A percentile compares a stretch with the other conserved stretches of the same genome.
Evolutionary conservation across 345 rosid genomes (phyloP).

Genomic region (Murraya paniculata): DNA sequence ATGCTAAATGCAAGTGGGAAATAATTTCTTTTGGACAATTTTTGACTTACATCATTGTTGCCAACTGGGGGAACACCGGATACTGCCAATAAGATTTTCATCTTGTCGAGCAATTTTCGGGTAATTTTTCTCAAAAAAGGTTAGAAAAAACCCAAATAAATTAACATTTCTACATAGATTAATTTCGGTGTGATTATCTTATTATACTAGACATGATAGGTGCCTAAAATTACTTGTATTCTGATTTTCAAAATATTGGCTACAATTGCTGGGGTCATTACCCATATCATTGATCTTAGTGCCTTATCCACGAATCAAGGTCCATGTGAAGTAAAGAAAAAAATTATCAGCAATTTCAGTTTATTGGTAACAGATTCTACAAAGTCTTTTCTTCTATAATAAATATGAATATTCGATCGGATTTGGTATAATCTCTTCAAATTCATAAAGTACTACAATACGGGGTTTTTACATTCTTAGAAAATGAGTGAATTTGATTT

Average conservation of each 20-base stretch:
- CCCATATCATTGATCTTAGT: not conserved
- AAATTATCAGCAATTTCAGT: not conserved
- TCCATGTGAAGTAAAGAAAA: not conserved
- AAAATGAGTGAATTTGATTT: too few relatives aligned
- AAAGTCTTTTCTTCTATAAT: not conserved
- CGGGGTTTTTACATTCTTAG: not conserved
- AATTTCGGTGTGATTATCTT: too few relatives aligned
- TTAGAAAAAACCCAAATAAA: not conserved
- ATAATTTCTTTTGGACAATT: not conserved
- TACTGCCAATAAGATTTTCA: not conserved
- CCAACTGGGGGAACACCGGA: constrained; percentile 16
- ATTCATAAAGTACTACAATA: not conserved
- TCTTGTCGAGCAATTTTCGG: not conserved
- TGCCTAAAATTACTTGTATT: not conserved
- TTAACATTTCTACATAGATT: not conserved
- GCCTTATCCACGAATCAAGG: not conserved
- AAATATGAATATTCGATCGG: not conserved
- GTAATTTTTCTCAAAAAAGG: not conserved
- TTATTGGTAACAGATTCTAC: not conserved
- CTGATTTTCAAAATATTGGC: not conserved
- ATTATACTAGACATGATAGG: not conserved
- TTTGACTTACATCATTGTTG: constrained; percentile 13
- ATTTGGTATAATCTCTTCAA: not conserved
- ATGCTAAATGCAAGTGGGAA: constrained; percentile 6
- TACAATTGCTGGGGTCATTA: not conserved